Conservation (phyloP, 768 basidiomycete species). For the Lactarius quietus region DNA sequence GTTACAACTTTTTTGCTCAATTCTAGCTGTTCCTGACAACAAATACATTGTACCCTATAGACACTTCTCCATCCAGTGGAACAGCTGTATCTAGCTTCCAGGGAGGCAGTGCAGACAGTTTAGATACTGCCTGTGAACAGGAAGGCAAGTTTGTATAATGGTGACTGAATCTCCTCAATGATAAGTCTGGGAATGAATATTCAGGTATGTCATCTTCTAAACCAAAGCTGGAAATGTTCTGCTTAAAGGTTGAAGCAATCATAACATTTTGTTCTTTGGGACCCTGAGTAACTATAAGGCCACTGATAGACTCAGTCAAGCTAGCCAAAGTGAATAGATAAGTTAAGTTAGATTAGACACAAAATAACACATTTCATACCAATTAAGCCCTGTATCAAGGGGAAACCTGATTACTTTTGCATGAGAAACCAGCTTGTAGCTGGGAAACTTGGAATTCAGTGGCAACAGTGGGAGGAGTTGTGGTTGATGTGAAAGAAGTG, state of each 20-base stretch:
- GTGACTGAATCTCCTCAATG: not conserved
- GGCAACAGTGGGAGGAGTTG: not conserved
- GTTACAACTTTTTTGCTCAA: not conserved
- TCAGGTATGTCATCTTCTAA: not conserved
- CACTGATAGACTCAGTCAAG: slow-evolving; percentile 2
- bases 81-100: not conserved
- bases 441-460: not conserved
- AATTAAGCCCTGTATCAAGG: not conserved
- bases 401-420: not conserved
- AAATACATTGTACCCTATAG: slow-evolving; percentile 13
- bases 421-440: not conserved
- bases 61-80: not conserved
- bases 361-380: not conserved
- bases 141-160: not conserved
- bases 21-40: not conserved
- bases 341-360: not conserved
- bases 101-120: slow-evolving; percentile 9
- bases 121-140: not conserved
- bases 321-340: not conserved
- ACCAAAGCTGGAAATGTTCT: not conserved
- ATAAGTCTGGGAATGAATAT: slow-evolving; percentile 3
- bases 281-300: not conserved
- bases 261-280: not conserved
- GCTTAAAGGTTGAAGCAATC: not conserved
- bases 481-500: not conserved